Percentiles rank a stretch among this genome's conserved stretches.
phyloP scores from a whole-genome alignment of 1,284 basidiomycete genomes.

The Austroboletus novae-zelandiae region DNA sequence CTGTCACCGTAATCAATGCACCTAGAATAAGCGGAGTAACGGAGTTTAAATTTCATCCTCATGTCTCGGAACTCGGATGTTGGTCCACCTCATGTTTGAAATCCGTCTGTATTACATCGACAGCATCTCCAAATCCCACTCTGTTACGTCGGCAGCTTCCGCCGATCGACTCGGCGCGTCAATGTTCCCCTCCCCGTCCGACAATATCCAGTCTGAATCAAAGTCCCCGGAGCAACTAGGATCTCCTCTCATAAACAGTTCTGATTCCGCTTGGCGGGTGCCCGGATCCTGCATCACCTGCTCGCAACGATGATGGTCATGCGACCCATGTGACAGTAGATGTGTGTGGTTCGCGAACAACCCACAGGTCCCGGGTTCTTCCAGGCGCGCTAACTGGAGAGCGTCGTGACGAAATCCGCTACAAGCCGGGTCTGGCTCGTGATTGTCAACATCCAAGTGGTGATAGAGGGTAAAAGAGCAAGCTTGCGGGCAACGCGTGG shows the following conservation, averaged over 20 bases:
- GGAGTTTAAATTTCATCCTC: constrained; percentile 22
- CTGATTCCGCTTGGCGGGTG: constrained; percentile 5
- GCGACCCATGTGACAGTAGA: constrained; percentile 7
- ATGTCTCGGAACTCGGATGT: constrained; percentile 30
- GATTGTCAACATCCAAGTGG: constrained; percentile 8
- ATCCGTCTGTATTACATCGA: constrained; percentile 9
- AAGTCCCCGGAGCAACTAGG: background rate
- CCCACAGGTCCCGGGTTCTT: constrained; percentile 16
- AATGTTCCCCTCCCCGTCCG: constrained; percentile 12
- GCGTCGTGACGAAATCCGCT: constrained; percentile 7
- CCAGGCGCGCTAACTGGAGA: constrained; percentile 18
- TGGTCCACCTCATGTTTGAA: constrained; percentile 20
- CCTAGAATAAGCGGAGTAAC: constrained; percentile 26
- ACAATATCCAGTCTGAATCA: constrained; percentile 19
- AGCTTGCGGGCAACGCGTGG: constrained; percentile 13
- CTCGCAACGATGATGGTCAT: constrained; percentile 12
- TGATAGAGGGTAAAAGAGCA: constrained; percentile 16
- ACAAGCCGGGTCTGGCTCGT: constrained; percentile 9
- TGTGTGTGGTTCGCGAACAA: constrained; percentile 2
- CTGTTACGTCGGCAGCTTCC: constrained; percentile 4
- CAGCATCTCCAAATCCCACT: constrained; percentile 9
- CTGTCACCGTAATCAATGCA: constrained; percentile 14
- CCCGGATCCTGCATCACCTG: constrained; percentile 14
- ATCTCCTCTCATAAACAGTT: constrained; percentile 13
- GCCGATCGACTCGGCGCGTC: background rate